Percentiles rank a stretch among this genome's conserved stretches.
Evolutionary conservation across 805 yeast genomes (phyloP).

Genomic region (Starmera caribaea): DNA sequence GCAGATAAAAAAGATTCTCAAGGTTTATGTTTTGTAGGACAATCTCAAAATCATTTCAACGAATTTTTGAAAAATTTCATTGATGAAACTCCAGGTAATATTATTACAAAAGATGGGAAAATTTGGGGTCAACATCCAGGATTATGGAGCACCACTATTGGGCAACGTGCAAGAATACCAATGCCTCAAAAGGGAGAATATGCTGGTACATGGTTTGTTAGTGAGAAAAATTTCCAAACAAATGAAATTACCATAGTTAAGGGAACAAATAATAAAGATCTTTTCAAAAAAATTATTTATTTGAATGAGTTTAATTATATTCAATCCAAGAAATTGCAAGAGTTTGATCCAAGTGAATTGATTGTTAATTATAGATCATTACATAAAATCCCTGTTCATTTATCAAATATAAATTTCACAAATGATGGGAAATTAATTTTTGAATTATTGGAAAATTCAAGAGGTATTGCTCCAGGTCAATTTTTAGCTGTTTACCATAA

Average conservation of each 20-base stretch:
- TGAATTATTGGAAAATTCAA: slow-evolving; percentile 31
- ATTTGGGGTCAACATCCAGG: slow-evolving; percentile 82
- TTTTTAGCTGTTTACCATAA: slow-evolving; percentile 63
- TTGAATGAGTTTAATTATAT: slow-evolving; percentile 28
- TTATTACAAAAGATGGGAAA: slow-evolving; percentile 65
- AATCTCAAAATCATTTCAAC: slow-evolving; percentile 48
- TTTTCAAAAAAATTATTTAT: slow-evolving; percentile 36
- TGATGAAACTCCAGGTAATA: slow-evolving; percentile 63
- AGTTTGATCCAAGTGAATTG: slow-evolving; percentile 16
- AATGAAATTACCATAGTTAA: slow-evolving; percentile 76
- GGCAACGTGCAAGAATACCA: slow-evolving; percentile 70
- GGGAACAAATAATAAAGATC: slow-evolving; percentile 50
- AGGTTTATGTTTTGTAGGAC: slow-evolving; percentile 86
- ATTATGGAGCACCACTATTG: slow-evolving; percentile 91
- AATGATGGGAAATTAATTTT: slow-evolving; percentile 21
- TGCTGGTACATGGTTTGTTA: slow-evolving; percentile 80
- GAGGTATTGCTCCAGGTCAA: slow-evolving; percentile 91
- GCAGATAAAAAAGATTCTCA: slow-evolving; percentile 88
- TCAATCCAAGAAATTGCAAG: not conserved
- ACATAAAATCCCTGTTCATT: slow-evolving; percentile 43
- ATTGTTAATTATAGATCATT: slow-evolving; percentile 66
- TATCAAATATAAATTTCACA: slow-evolving; percentile 8
- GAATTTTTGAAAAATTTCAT: slow-evolving; percentile 70
- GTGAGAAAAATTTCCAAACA: slow-evolving; percentile 50
- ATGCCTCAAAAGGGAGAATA: slow-evolving; percentile 81